Conservation (phyloP, 768 basidiomycete species). For the Rhodotorula babjevae region DNA sequence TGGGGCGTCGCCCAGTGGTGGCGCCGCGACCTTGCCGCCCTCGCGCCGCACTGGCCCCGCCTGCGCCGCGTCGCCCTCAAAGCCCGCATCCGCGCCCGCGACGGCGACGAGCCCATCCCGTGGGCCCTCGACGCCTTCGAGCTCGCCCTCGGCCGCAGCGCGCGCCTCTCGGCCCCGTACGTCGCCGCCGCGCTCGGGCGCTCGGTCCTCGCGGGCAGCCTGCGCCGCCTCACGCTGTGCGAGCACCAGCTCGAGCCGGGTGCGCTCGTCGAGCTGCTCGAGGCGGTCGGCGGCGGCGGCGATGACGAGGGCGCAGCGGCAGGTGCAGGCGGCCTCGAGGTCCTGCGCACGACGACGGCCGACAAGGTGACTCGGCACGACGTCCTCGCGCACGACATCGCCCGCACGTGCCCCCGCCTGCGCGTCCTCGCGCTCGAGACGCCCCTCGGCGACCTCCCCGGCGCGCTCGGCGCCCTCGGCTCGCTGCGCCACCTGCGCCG, state of each 20-base stretch:
- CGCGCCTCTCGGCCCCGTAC: slow-evolving; percentile 4
- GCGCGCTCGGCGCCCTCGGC: background rate
- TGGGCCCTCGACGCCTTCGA: slow-evolving; percentile 15
- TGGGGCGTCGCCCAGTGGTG: slow-evolving; percentile 17
- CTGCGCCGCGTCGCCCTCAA: background rate
- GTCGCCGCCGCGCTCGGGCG: slow-evolving; percentile 1
- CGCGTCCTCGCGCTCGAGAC: background rate
- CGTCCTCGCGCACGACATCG: background rate
- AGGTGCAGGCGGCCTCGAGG: background rate
- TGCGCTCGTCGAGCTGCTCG: background rate
- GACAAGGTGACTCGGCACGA: background rate
- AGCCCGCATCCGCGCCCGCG: background rate
- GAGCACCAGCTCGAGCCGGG: slow-evolving; percentile 17
- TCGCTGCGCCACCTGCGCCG: background rate
- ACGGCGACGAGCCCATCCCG: background rate
- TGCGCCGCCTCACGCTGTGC: slow-evolving; percentile 1
- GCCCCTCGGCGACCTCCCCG: background rate
- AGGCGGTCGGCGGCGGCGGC: background rate
- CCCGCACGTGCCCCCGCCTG: background rate
- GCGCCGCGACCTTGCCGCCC: background rate
- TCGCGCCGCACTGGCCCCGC: background rate
- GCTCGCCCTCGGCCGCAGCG: slow-evolving; percentile 1
- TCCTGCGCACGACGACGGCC: background rate
- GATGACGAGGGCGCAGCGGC: too few relatives aligned
- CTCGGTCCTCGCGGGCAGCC: background rate